Conservation (phyloP, 495 filamentous ascomycete species). For the Penicillium cosmopolitanum region DNA sequence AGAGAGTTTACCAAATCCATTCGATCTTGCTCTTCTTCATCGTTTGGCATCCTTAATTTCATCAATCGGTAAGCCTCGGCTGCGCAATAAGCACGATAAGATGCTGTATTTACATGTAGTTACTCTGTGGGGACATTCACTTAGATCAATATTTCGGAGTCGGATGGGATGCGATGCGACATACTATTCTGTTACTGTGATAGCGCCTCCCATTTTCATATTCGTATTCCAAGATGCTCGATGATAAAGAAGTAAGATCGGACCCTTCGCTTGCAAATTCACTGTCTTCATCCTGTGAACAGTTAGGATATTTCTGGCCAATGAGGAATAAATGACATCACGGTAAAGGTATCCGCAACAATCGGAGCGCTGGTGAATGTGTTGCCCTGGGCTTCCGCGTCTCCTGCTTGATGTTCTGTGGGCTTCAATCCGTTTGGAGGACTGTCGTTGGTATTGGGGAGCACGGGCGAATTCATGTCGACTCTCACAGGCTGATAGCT, state of each 20-base stretch:
- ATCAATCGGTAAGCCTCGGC: neutral
- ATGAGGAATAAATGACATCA: neutral
- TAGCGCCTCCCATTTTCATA: conserved; percentile 68
- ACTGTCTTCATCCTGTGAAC: conserved; percentile 3
- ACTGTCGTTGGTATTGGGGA: neutral
- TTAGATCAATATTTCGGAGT: neutral
- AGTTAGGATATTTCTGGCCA: neutral
- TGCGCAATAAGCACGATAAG: neutral
- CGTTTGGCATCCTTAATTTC: conserved; percentile 52
- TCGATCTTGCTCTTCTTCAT: conserved; percentile 64
- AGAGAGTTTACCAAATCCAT: conserved; percentile 55
- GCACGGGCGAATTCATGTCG: neutral
- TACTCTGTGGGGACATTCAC: neutral
- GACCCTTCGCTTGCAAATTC: conserved; percentile 9
- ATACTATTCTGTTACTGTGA: conserved; percentile 61
- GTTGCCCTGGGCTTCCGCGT: neutral
- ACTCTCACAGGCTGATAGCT: neutral
- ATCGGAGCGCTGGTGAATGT: neutral
- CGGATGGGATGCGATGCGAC: neutral
- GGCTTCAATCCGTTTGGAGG: neutral
- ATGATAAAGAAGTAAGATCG: conserved; percentile 31
- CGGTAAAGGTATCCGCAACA: neutral
- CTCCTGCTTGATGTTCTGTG: neutral
- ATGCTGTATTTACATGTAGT: neutral
- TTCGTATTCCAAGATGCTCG: conserved; percentile 36